phyloP scores from a whole-genome alignment of 768 basidiomycete genomes.

The Suillus alpinus region DNA sequence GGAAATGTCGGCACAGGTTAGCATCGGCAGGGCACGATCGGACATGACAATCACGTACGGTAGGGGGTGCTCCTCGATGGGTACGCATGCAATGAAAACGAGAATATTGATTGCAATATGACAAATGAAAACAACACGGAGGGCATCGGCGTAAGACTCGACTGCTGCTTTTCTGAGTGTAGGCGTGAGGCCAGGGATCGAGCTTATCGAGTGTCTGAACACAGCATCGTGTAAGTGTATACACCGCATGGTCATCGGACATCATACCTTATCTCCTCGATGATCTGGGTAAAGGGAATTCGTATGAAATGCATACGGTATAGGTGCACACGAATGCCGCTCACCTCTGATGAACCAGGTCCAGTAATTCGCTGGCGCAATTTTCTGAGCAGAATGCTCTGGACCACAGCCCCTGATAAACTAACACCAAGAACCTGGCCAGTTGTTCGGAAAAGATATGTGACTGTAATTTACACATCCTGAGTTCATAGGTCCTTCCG shows the following conservation, averaged over 20 bases:
- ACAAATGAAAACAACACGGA: constrained; percentile 80
- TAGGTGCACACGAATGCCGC: constrained; percentile 24
- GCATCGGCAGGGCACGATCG: neutral
- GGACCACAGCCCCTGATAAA: constrained; percentile 79
- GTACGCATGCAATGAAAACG: constrained; percentile 64
- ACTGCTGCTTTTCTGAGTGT: constrained; percentile 57
- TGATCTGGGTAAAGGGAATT: constrained; percentile 48
- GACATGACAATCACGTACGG: constrained; percentile 33
- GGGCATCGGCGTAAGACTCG: constrained; percentile 74
- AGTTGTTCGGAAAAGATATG: constrained; percentile 90
- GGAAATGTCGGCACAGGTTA: constrained; percentile 14
- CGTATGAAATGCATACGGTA: neutral
- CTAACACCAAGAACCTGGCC: constrained; percentile 96
- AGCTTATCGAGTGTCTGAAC: constrained; percentile 63
- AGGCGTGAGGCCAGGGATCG: constrained; percentile 66
- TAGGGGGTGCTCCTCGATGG: constrained; percentile 72
- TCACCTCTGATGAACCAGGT: constrained; percentile 67
- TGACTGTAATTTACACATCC: constrained; percentile 51
- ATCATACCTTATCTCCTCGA: constrained; percentile 63
- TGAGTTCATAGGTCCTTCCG: constrained; percentile 6
- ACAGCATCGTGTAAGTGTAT: constrained; percentile 13
- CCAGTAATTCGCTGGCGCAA: constrained; percentile 76
- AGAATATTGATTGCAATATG: constrained; percentile 68
- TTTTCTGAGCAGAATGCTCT: constrained; percentile 70
- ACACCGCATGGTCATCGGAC: constrained; percentile 13